Base-by-base conservation (phyloP, 2,329 filamentous ascomycete species). In the Hypoxylon sp. region DNA sequence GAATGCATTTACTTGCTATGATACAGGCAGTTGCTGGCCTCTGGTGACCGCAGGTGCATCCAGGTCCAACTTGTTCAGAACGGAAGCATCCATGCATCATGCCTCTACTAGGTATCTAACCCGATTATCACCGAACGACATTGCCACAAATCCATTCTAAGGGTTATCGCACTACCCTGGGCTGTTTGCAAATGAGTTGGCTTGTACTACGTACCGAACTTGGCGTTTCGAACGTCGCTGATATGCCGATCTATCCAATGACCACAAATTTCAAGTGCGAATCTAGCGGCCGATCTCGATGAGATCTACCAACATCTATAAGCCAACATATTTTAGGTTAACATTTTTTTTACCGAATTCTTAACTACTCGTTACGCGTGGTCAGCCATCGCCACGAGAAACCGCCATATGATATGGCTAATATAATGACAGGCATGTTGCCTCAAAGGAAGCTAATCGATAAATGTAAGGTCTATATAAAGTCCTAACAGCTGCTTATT, bases 171-270 rank as follows among this genome's bases (percentile, higher is more conserved):
- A 27, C 25, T n/a, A 40, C 14, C 6, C 14, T 40, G n/a, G n/a
- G n/a, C n/a, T 42, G 37, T 42, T 42, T 42, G 37, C n/a, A 17
- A 40, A 42, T 42, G 37, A 20, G 11, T 25, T 25, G 14, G 57
- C 37, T 50, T 51, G 46, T 51, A 33, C 57, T 51, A 59, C 55
- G 13, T 33, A 33, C 14, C 25, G 33, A 48, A 42, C 40, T 57
- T 57, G 55, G 55, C 40, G 20, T 57, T 42, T 30, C 14, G 6
- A 25, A 14, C 27, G 27, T 22, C 2, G 40, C 37, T 46, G 37
- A 56, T 40, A 44, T 56, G 37, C 53, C 14, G 35, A 37, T 25
- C 25, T 54, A 55, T 42, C 31, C 25, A 14, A 20, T 55, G 51
- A 25, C 27, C 2, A 14, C 51, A 7, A 33, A 33, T 33, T 11